Conservation (phyloP, 1,284 basidiomycete species). For the Microbotryum saponariae region DNA sequence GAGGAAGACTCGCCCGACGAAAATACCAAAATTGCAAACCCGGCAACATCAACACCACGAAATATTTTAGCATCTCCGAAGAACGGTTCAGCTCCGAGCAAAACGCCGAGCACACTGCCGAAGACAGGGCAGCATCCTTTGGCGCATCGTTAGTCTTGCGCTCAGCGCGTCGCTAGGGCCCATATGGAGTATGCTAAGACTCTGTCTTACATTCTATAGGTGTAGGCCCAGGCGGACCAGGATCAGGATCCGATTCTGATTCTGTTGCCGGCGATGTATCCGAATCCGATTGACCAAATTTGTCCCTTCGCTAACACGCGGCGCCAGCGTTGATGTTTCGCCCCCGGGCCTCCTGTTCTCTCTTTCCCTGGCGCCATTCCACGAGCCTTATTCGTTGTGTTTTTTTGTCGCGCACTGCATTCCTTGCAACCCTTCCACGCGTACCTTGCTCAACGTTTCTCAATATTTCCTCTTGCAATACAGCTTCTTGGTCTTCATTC, state of each 20-base stretch:
- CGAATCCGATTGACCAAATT: conserved; percentile 12
- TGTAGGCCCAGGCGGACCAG: background rate
- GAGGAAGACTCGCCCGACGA: conserved; percentile 1
- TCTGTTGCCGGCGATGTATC: conserved; percentile 18
- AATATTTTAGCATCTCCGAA: background rate
- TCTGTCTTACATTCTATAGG: background rate
- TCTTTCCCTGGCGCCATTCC: background rate
- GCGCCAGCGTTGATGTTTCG: no score
- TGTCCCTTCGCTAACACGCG: no score
- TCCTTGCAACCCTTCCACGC: no score
- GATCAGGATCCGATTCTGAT: conserved; percentile 10
- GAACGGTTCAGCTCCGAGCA: background rate
- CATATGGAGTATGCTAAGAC: background rate
- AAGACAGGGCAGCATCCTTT: background rate
- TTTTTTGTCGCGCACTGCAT: background rate
- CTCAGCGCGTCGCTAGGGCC: no score
- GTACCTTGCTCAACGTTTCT: background rate
- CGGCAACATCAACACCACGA: no score
- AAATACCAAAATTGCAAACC: background rate
- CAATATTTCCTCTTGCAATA: no score
- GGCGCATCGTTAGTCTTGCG: background rate
- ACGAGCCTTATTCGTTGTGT: no score
- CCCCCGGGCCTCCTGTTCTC: no score
- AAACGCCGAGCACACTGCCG: background rate
- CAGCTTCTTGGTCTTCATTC: no score